Conservation (phyloP, 2,329 filamentous ascomycete genomes). For the Fusarium transvaalense region DNA sequence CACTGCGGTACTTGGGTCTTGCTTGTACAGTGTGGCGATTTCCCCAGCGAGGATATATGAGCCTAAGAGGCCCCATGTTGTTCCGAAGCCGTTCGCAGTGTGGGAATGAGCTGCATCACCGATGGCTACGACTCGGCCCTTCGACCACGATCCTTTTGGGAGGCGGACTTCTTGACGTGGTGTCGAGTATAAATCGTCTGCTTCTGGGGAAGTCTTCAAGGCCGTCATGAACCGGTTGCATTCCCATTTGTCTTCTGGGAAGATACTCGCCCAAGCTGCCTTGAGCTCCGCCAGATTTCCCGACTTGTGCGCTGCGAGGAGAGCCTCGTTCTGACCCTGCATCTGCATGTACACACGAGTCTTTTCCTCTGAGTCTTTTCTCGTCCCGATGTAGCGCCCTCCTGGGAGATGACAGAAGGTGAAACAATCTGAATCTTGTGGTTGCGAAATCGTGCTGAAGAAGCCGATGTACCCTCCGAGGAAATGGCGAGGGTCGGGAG, state of each 20-base stretch:
- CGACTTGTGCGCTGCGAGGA: conserved; percentile 11
- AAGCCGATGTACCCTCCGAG: conserved; percentile 36
- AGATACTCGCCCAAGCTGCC: conserved; percentile 1
- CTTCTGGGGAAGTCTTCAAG: conserved; percentile 1
- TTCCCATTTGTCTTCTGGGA: conserved; percentile 1
- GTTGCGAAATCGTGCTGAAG: conserved; percentile 1
- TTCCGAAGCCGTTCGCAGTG: conserved; percentile 18
- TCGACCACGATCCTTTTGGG: conserved; percentile 10
- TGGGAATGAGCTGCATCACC: conserved; percentile 23
- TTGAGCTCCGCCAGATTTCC: conserved; percentile 17
- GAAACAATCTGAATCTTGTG: conserved; percentile 3
- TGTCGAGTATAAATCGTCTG: conserved; percentile 18
- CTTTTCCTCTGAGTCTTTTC: not conserved
- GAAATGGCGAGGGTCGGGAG: conserved; percentile 24
- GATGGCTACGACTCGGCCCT: conserved; percentile 11
- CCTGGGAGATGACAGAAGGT: conserved; percentile 12
- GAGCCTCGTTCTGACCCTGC: not conserved
- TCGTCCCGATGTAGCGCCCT: conserved; percentile 3
- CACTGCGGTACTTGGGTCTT: conserved; percentile 13
- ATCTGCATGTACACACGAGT: conserved; percentile 16
- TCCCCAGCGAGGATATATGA: conserved; percentile 19
- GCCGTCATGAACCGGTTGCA: conserved; percentile 14
- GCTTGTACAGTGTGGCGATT: conserved; percentile 9
- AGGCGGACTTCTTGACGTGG: conserved; percentile 16
- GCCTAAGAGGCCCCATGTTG: conserved; percentile 19